Base-by-base conservation (phyloP, 805 yeast species). In the Lachancea mirantina region DNA sequence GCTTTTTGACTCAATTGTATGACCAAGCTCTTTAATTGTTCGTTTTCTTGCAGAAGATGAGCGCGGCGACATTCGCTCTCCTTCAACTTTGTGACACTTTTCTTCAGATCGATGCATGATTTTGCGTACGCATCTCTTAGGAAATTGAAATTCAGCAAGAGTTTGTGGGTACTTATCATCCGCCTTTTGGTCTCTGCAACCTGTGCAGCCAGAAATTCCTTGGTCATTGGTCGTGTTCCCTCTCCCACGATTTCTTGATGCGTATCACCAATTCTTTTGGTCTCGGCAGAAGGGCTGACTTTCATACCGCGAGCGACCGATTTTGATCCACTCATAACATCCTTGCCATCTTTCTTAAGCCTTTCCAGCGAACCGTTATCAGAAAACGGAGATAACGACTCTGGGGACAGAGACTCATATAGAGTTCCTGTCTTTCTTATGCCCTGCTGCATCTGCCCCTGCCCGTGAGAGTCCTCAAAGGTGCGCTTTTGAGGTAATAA, bases 41-140 rank as follows among this genome's bases (percentile, higher is more conserved):
- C 57, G 37, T 64, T 64, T 35, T 64, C 67, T 23, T 51, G 43
- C 41, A 59, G 39, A 16, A 64, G 38, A 26, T 51, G 55, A 3
- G 63, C 51, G 46, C 67, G 56, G 40, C 50, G 53, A 30, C 45
- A 41, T 42, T 64, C 68, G 29, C 63, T 59, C 29, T 55, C 60
- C 34, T 55, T 61, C 31, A 62, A 40, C 27, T 52, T 57, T 23
- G 37, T 38, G 42, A 62, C 38, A 8, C 59, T 37, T 21, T 47
- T 57, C 26, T 59, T 55, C 34, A 62, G 40, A 23, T 57, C 59
- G 11, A 50, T 43, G 22, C 58, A 48, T 10, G 61, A 52, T 26
- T 49, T 51, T 5, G 59, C 50, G 31, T 55, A 56, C n/a, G 58
- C 43, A 28, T 52, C 54, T 29, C 57, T 58, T 23, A 59, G 32